These are phyloP conservation scores for Letharia lupina DNA, from an alignment of 495 filamentous ascomycete species.

Conservation along the genomic window DNA sequence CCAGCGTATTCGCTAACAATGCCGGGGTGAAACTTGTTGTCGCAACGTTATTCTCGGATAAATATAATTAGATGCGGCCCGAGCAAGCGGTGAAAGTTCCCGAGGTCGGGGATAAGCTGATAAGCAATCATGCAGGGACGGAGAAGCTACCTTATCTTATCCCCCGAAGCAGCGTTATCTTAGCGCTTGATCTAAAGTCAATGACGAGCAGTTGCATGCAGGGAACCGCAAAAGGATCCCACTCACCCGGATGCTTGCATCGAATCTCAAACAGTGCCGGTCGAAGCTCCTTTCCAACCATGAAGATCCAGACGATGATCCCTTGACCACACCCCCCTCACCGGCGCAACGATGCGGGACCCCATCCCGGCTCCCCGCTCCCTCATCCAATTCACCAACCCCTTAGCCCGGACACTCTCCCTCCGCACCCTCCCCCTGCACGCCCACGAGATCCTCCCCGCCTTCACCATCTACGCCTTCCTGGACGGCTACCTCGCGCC, in stretches of 20 bases:
- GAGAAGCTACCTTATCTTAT: not conserved
- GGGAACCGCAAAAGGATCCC: not conserved
- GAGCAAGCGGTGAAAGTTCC: no score
- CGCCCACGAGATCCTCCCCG: slow-evolving; percentile 75
- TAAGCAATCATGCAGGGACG: not conserved
- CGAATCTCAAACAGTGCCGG: not conserved
- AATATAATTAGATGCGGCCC: no score
- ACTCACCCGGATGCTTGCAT: not conserved
- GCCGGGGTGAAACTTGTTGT: no score
- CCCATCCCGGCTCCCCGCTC: slow-evolving; percentile 51
- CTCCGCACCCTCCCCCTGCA: slow-evolving; percentile 73
- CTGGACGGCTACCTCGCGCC: slow-evolving; percentile 69
- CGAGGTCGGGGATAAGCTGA: no score
- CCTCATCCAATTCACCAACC: slow-evolving; percentile 37
- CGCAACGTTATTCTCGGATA: no score
- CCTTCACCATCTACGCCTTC: slow-evolving; percentile 68
- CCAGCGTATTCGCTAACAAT: no score
- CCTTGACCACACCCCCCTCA: not conserved
- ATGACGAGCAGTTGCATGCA: not conserved
- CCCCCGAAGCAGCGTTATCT: not conserved
- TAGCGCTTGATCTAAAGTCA: not conserved
- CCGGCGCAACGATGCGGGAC: slow-evolving; percentile 48
- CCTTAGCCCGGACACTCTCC: slow-evolving; percentile 42
- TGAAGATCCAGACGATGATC: not conserved
- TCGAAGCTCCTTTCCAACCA: not conserved